Conservation (phyloP, 805 yeast species). For the Candida montana region DNA sequence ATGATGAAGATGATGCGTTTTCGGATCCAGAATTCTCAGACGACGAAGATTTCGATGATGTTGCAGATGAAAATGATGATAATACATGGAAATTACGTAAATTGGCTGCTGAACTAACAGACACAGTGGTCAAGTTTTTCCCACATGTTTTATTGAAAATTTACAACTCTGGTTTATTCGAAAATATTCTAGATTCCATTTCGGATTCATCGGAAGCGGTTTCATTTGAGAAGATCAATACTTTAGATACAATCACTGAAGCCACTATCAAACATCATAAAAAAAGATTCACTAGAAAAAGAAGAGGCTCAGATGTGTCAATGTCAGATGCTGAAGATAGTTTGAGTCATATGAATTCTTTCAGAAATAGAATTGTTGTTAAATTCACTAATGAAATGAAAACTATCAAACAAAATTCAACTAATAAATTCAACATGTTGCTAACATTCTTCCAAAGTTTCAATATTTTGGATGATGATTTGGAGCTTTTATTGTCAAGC, state of each 20-base stretch:
- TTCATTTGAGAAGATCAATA: constrained; percentile 41
- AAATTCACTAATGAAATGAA: constrained; percentile 24
- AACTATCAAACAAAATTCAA: constrained; percentile 21
- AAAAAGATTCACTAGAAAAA: constrained; percentile 23
- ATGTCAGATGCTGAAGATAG: constrained; percentile 30
- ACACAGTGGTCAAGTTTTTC: constrained; percentile 32
- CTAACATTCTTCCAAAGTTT: constrained; percentile 23
- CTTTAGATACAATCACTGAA: constrained; percentile 37
- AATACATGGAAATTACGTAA: constrained; percentile 61
- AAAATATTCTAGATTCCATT: constrained; percentile 29
- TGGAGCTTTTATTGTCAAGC: constrained; percentile 17
- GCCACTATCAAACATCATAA: constrained; percentile 19
- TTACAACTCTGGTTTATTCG: constrained; percentile 28
- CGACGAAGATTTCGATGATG: constrained; percentile 33
- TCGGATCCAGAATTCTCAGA: constrained; percentile 44
- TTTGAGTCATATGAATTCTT: constrained; percentile 15
- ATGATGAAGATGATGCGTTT: constrained; percentile 30
- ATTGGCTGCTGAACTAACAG: constrained; percentile 40
- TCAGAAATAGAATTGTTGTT: constrained; percentile 17
- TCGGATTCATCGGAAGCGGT: constrained; percentile 46
- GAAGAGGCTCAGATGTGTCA: constrained; percentile 36
- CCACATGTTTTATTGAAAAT: constrained; percentile 33
- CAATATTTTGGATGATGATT: constrained; percentile 19
- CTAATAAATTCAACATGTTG: constrained; percentile 20
- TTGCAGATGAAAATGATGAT: constrained; percentile 40